Evolutionary conservation across 2,329 filamentous ascomycete genomes (phyloP), one percentile per base, ranked within the genome.

Genomic region (Rhynchosporium graminicola): DNA sequence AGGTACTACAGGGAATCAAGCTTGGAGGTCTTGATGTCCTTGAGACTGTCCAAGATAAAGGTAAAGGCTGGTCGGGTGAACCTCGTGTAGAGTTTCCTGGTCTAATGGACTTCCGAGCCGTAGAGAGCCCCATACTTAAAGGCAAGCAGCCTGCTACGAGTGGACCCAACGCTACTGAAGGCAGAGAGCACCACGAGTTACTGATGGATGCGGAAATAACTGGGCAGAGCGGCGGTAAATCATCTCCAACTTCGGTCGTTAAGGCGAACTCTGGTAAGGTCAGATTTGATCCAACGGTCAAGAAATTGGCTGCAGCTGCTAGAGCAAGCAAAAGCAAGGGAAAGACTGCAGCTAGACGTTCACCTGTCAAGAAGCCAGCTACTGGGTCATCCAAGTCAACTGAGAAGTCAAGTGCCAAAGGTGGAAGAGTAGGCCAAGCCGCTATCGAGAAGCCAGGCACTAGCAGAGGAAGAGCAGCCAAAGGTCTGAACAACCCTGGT

Each of bases 1-100:
- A 69, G 43, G 51, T 71, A 8, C 40, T 51, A 45, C 58, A 63
- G 12, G 69, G 61, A 0, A 29, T 71, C 12, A 59, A 61, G 45
- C 51, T 43, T 28, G 62, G 59, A 6, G 60, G 62, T 4, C 46
- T 70, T 26, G 29, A 62, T 10, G 9, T 36, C 9, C 5, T 26
- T 12, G 63, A 51, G 45, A n/a, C 6, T 13, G 12, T 4, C 26
- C 15, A 15, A 42, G 8, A 31, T 12, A 38, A 58, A 42, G 31
- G 46, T 43, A 43, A 51, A 15, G 15, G 13, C 13, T 10, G 6
- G 20, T 4, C 10, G 5, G 31, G 9, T 15, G 3, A 4, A 12
- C n/a, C 5, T 31, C n/a, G 13, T 29, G 36, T 15, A 12, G 29
- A 31, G 2, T 20, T n/a, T 13, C 13, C 28, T 20, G 6, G 28